A percentile compares a stretch with the other conserved stretches of the same genome.
These are phyloP conservation scores for Stromatinia cepivora DNA, from an alignment of 2,329 filamentous ascomycete genomes.

Conservation along the genomic window DNA sequence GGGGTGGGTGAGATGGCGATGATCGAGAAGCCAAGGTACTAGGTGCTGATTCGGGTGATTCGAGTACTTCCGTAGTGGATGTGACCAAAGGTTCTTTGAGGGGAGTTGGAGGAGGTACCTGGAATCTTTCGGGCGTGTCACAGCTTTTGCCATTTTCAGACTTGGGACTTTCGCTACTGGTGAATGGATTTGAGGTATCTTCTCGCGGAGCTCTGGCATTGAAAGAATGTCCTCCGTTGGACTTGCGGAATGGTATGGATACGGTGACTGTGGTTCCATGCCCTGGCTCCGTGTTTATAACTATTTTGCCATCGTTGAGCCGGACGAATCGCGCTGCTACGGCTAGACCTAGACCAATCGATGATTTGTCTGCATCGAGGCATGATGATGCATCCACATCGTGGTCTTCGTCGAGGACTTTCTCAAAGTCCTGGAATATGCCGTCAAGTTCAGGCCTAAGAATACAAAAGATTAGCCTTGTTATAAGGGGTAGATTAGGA, in stretches of 20 bases:
- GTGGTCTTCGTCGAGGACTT: conserved; percentile 53
- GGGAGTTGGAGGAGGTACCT: background rate
- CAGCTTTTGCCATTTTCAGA: background rate
- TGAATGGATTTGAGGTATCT: too few species aligned
- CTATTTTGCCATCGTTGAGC: conserved; percentile 32
- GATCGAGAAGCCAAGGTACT: background rate
- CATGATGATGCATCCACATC: conserved; percentile 37
- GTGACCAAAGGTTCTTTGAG: background rate
- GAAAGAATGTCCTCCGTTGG: background rate
- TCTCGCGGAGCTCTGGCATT: background rate
- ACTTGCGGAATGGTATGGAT: conserved; percentile 33
- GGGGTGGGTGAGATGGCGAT: background rate
- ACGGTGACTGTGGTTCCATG: conserved; percentile 33
- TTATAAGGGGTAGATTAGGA: conserved; percentile 67
- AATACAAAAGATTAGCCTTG: conserved; percentile 74
- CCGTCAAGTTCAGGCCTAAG: conserved; percentile 58
- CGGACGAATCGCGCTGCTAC: conserved; percentile 33
- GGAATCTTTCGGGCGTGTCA: background rate
- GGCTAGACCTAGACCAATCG: conserved; percentile 33
- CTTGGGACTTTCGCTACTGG: too few species aligned
- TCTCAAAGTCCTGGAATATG: conserved; percentile 59
- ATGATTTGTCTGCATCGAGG: background rate
- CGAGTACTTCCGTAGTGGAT: background rate
- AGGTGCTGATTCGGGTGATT: background rate
- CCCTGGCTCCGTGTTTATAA: conserved; percentile 27